A percentile compares a stretch with the other conserved stretches of the same genome.
Conservation (phyloP, 768 basidiomycete genomes). For the Sistotremastrum niveocremeum region DNA sequence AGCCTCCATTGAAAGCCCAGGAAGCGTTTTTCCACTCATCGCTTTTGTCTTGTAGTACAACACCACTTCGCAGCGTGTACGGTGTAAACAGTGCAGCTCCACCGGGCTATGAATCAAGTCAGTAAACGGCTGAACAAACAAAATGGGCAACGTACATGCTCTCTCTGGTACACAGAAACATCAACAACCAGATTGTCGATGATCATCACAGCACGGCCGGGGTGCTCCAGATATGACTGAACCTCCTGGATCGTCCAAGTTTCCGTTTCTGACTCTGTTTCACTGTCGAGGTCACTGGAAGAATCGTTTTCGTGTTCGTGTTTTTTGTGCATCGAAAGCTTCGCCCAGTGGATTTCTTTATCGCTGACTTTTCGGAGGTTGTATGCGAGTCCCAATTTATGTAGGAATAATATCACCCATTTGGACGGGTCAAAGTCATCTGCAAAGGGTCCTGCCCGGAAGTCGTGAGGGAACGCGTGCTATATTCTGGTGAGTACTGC, state of each 20-base stretch:
- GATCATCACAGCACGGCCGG: conserved; percentile 34
- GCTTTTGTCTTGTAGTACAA: neutral
- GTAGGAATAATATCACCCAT: conserved; percentile 52
- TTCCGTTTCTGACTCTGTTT: neutral
- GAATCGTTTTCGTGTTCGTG: conserved; percentile 8
- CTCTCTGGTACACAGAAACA: conserved; percentile 43
- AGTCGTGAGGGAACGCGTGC: conserved; percentile 73
- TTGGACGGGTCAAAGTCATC: conserved; percentile 73
- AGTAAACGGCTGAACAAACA: neutral
- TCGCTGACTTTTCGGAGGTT: conserved; percentile 36
- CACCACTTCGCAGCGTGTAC: conserved; percentile 25
- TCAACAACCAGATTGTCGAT: conserved; percentile 52
- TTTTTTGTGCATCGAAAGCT: conserved; percentile 35
- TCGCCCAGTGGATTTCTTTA: conserved; percentile 35
- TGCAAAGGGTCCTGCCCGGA: conserved; percentile 46
- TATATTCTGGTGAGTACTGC: conserved; percentile 14
- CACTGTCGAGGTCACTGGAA: neutral
- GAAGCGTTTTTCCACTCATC: conserved; percentile 32
- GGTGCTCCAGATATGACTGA: conserved; percentile 18
- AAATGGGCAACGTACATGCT: conserved; percentile 42
- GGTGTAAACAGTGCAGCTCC: conserved; percentile 38
- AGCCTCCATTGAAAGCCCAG: conserved; percentile 56
- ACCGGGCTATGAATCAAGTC: conserved; percentile 36
- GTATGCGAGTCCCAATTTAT: conserved; percentile 32
- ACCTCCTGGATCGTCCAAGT: conserved; percentile 21